Conservation (phyloP, 768 basidiomycete genomes). For the Clitopilus hobsonii region DNA sequence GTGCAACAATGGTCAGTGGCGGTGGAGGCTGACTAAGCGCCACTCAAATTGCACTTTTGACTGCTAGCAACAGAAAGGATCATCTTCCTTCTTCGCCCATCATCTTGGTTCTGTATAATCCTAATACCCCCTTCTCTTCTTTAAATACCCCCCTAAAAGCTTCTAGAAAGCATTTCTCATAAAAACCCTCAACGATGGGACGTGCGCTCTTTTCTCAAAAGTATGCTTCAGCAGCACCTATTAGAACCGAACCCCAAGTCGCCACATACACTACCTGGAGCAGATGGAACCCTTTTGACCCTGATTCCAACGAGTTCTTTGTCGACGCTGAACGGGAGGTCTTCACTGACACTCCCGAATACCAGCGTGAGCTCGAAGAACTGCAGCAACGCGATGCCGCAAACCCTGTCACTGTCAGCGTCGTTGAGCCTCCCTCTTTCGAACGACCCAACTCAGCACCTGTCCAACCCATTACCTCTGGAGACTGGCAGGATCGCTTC, state of each 20-base stretch:
- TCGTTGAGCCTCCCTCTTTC: neutral
- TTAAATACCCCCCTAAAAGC: constrained; percentile 19
- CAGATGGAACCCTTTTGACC: constrained; percentile 65
- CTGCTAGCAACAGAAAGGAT: constrained; percentile 1
- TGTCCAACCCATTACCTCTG: constrained; percentile 31
- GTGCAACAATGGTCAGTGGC: neutral
- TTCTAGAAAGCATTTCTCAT: constrained; percentile 5
- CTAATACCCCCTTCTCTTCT: constrained; percentile 15
- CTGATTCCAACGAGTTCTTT: constrained; percentile 79
- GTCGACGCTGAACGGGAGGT: constrained; percentile 60
- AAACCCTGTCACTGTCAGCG: constrained; percentile 4
- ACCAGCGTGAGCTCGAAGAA: constrained; percentile 27
- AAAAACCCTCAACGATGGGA: constrained; percentile 37
- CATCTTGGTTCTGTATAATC: constrained; percentile 12
- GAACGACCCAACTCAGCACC: constrained; percentile 20
- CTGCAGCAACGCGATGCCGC: constrained; percentile 21
- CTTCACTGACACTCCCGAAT: constrained; percentile 45
- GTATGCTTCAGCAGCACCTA: constrained; percentile 31
- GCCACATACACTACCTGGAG: constrained; percentile 56
- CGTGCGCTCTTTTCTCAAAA: constrained; percentile 53
- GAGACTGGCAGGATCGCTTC: constrained; percentile 18
- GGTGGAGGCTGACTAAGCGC: neutral
- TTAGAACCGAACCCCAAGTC: constrained; percentile 42
- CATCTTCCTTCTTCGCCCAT: constrained; percentile 6
- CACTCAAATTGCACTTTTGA: neutral